Evolutionary conservation across 1,139 yeast genomes (phyloP).

Genomic region (Scheffersomyces cryptocercus): DNA sequence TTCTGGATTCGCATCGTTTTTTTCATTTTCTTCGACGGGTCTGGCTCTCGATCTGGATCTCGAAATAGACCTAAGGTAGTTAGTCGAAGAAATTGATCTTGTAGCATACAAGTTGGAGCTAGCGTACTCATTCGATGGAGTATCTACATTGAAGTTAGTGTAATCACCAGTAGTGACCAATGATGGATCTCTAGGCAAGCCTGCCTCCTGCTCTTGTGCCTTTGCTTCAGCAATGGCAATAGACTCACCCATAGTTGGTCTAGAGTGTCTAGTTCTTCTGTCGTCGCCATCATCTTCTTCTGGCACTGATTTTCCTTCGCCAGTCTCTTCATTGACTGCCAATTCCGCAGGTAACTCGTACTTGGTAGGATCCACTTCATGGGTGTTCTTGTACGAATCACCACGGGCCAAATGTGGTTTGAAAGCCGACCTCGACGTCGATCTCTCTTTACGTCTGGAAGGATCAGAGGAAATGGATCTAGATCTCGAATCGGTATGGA

Average conservation of each 20-base stretch:
- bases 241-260: constrained; percentile 53
- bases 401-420: constrained; percentile 67
- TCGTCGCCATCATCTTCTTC: constrained; percentile 30
- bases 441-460: constrained; percentile 17
- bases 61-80: constrained; percentile 60
- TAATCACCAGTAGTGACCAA: constrained; percentile 52
- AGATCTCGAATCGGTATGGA: constrained; percentile 37
- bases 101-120: constrained; percentile 27
- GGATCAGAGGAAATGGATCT: constrained; percentile 35
- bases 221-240: constrained; percentile 47
- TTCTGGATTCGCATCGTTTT: constrained; percentile 44
- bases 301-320: constrained; percentile 8
- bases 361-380: constrained; percentile 38
- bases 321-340: constrained; percentile 16
- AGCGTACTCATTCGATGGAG: constrained; percentile 22
- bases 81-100: constrained; percentile 41
- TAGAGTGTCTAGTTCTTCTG: constrained; percentile 44
- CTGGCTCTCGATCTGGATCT: constrained; percentile 65
- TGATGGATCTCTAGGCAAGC: constrained; percentile 39
- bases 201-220: constrained; percentile 12
- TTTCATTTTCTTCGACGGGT: constrained; percentile 30
- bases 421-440: constrained; percentile 31
- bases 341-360: constrained; percentile 49
- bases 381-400: constrained; percentile 58
- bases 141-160: constrained; percentile 49